A percentile compares a stretch with the other conserved stretches of the same genome.
Conservation (phyloP, 2,329 filamentous ascomycete genomes). For the Seiridium cupressi region DNA sequence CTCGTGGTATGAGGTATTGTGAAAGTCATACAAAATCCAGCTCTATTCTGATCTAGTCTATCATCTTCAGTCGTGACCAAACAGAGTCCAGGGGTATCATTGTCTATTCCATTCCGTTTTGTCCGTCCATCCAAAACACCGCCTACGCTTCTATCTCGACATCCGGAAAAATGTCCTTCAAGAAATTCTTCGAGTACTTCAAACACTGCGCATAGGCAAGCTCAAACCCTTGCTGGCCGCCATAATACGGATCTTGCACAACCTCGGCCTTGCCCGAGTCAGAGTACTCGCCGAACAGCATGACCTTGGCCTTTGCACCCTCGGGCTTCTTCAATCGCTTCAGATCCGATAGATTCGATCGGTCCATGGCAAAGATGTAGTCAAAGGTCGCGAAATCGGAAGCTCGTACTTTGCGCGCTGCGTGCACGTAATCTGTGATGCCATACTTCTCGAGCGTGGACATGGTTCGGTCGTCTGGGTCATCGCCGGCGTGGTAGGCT, state of each 20-base stretch:
- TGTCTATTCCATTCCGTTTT: neutral
- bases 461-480: conserved; percentile 82
- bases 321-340: conserved; percentile 55
- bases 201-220: conserved; percentile 82
- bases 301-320: conserved; percentile 63
- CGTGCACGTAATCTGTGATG: conserved; percentile 75
- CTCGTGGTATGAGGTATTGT: conserved; percentile 14
- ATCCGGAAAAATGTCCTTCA: conserved; percentile 51
- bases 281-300: conserved; percentile 82
- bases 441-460: conserved; percentile 70
- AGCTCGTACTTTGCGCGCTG: conserved; percentile 70
- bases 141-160: neutral
- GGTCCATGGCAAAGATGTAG: conserved; percentile 95
- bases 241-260: conserved; percentile 90
- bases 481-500: conserved; percentile 77
- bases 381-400: conserved; percentile 82
- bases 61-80: neutral
- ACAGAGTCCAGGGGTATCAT: neutral
- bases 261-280: conserved; percentile 67
- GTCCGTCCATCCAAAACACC: conserved; percentile 32
- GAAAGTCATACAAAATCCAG: neutral
- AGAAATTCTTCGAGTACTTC: conserved; percentile 74
- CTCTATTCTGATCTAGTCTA: neutral
- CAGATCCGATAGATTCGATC: conserved; percentile 73
- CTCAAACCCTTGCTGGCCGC: conserved; percentile 77